These are phyloP conservation scores for Triticum aestivum DNA, from an alignment of 176 grass and related monocot genomes.

Conservation along the genomic window DNA sequence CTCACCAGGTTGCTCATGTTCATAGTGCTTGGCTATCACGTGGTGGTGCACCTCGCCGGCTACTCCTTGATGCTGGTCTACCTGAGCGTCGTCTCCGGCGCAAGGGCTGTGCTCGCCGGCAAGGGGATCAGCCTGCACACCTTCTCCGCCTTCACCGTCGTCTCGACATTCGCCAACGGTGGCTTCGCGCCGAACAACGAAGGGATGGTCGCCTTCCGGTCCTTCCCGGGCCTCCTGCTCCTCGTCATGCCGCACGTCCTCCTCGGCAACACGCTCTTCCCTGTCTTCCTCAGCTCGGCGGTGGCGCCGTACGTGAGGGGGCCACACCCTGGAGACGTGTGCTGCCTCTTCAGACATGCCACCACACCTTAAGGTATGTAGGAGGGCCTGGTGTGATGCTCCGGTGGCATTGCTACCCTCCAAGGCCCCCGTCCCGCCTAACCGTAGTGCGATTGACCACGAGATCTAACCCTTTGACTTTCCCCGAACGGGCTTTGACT, in stretches of 20 bases:
- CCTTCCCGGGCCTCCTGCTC: constrained; percentile 63
- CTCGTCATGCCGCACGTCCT: constrained; percentile 50
- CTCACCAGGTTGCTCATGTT: constrained; percentile 26
- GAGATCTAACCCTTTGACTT: too few species aligned
- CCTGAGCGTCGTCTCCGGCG: constrained; percentile 33
- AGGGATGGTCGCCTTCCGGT: constrained; percentile 65
- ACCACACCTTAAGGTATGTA: too few species aligned
- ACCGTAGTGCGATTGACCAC: too few species aligned
- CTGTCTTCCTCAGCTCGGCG: constrained; percentile 41
- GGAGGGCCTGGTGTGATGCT: too few species aligned
- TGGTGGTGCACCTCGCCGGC: constrained; percentile 44
- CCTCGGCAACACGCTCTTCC: constrained; percentile 75
- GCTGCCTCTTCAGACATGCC: too few species aligned
- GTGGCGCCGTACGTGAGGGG: too few species aligned
- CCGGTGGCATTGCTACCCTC: too few species aligned
- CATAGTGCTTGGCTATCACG: constrained; percentile 49
- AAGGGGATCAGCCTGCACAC: constrained; percentile 51
- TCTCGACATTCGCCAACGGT: constrained; percentile 72
- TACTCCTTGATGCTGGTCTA: constrained; percentile 49
- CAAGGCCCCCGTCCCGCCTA: too few species aligned
- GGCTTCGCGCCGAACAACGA: constrained; percentile 78
- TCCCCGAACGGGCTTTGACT: too few species aligned
- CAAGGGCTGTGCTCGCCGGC: constrained; percentile 29
- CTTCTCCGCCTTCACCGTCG: constrained; percentile 68
- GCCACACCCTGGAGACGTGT: too few species aligned